Conservation (phyloP, 1,139 yeast species). For the Debaryomyces udenii region DNA sequence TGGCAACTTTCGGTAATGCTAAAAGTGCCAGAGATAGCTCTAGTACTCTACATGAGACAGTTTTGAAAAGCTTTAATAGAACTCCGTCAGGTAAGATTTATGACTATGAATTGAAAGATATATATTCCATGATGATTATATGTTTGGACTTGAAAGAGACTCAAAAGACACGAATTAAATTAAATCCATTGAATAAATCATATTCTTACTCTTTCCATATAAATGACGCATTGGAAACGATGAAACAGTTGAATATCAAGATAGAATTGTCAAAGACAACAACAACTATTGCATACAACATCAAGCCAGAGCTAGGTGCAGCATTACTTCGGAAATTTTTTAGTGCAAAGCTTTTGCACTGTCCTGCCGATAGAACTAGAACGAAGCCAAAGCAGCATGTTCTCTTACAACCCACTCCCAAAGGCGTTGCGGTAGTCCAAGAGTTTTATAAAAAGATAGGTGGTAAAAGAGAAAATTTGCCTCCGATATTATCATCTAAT, state of each 20-base stretch:
- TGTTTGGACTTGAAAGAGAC: conserved; percentile 45
- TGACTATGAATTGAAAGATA: conserved; percentile 59
- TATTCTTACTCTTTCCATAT: conserved; percentile 59
- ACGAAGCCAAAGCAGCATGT: conserved; percentile 43
- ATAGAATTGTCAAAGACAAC: conserved; percentile 54
- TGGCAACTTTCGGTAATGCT: neutral
- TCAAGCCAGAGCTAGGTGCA: conserved; percentile 55
- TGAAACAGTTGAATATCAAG: conserved; percentile 53
- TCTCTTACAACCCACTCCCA: conserved; percentile 83
- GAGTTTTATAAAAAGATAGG: conserved; percentile 64
- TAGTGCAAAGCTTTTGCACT: conserved; percentile 70
- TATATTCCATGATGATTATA: conserved; percentile 56
- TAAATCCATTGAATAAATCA: conserved; percentile 19
- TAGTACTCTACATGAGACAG: conserved; percentile 43
- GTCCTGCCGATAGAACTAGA: conserved; percentile 74
- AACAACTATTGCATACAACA: conserved; percentile 62
- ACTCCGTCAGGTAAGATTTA: conserved; percentile 56
- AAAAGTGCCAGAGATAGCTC: neutral
- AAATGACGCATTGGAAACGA: conserved; percentile 52
- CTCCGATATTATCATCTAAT: conserved; percentile 51
- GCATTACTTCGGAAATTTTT: conserved; percentile 58
- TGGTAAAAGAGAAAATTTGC: conserved; percentile 38
- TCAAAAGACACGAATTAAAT: conserved; percentile 12
- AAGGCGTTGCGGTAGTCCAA: conserved; percentile 75
- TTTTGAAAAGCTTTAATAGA: conserved; percentile 45